Base-by-base conservation (phyloP, 257 asterid genomes). In the Gentiana straminea region DNA sequence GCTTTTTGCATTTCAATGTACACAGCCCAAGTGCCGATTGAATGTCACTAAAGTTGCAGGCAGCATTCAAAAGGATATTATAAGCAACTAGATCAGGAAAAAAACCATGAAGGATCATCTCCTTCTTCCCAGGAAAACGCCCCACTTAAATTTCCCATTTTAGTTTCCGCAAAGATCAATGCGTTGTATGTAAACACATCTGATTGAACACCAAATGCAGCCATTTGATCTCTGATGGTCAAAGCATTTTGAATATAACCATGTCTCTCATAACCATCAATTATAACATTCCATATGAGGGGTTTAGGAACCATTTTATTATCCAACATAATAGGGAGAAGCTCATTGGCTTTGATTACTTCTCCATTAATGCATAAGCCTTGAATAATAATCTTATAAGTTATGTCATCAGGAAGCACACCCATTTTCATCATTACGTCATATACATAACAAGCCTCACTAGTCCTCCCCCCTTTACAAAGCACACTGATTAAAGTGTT, bases 121-220 rank as follows among this genome's bases (percentile, higher is more conserved):
- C 84, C 57, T 71, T 62, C 77, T 73, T 78, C 73, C n/a, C 84
- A 67, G 68, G 75, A 70, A 71, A 66, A 75, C 33, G 84, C 94
- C 67, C 67, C 70, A 44, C 60, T 60, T 13, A 80, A 34, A 74
- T 66, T 67, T 60, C 91, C 89, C 59, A 62, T 53, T 68, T 55
- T 71, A 61, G 86, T 64, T 32, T 75, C 79, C 34, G 84, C 57
- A 58, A 68, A 58, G 56, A 90, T 81, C 79, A 84, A 62, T 48
- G 93, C 83, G 68, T 91, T 91, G 74, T 78, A 91, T 5, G 98
- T 84, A 74, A 74, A 84, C 33, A 73, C 70, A 55, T 91, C 83
- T 33, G 96, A 94, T 51, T 13, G 60, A 59, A 87, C 82, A 57
- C 94, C 89, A 71, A 61, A 65, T 51, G 69, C 72, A 63, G 67